Conservation (phyloP, 169 alveolate species). For the Plasmodium reichenowi region DNA sequence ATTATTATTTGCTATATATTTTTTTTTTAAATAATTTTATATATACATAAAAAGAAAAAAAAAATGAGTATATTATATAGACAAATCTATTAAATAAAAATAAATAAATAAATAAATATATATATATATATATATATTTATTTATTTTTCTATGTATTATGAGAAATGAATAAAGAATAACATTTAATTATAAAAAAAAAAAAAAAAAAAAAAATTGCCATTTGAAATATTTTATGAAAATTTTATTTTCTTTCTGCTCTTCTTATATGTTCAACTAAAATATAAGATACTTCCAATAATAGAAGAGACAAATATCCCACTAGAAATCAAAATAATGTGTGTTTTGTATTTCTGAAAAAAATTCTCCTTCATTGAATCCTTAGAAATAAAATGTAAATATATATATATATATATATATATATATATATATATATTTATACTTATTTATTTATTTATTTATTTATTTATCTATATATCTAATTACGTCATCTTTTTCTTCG, state of each 20-base stretch:
- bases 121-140: no score
- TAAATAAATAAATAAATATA: no score
- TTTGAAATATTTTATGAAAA: background rate
- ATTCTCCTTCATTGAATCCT: background rate
- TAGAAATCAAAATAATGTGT: constrained; percentile 4
- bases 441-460: background rate
- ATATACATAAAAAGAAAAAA: no score
- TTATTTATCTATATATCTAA: background rate
- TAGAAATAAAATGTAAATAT: background rate
- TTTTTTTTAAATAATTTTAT: no score
- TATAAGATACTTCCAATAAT: constrained; percentile 32
- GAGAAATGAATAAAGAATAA: no score
- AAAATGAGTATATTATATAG: no score
- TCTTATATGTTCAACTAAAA: constrained; percentile 3
- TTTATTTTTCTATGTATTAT: no score
- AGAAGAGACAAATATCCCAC: background rate
- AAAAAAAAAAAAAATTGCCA: background rate
- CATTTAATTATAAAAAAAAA: no score
- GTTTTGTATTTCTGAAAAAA: constrained; percentile 23
- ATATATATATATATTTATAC: background rate
- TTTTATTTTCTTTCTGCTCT: background rate
- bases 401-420: background rate
- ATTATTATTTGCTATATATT: no score
- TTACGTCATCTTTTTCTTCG: background rate
- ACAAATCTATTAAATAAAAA: no score